These are phyloP conservation scores for Syzygium jambos DNA, from an alignment of 345 rosid species.

Conservation along the genomic window DNA sequence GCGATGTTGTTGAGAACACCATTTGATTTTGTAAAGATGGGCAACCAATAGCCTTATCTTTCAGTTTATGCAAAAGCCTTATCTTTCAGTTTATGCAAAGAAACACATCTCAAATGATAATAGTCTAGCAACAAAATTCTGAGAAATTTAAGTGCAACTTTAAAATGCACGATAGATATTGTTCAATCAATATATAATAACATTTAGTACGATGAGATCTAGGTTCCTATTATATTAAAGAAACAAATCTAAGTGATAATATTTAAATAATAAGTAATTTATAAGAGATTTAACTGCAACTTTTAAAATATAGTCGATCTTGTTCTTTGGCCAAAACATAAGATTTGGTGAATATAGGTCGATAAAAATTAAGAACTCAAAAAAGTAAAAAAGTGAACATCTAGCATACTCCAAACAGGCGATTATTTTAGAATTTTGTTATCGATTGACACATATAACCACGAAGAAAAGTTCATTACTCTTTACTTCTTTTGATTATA, in stretches of 20 bases:
- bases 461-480: not conserved
- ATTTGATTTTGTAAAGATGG: not conserved
- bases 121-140: not conserved
- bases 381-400: not conserved
- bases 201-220: not conserved
- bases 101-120: not conserved
- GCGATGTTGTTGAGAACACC: not conserved
- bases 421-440: not conserved
- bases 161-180: not conserved
- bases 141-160: not conserved
- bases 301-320: not conserved
- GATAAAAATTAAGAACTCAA: not conserved
- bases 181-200: not conserved
- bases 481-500: not conserved
- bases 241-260: not conserved
- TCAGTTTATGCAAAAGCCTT: not conserved
- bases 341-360: not conserved
- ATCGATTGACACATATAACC: not conserved
- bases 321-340: not conserved
- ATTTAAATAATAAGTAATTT: not conserved
- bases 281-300: not conserved
- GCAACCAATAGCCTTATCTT: not conserved
- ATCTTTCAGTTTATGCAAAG: not conserved
- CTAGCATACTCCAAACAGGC: not conserved
- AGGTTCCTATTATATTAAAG: not conserved